Conservation (phyloP, 2,329 filamentous ascomycete species). For the Penicillium paneum region DNA sequence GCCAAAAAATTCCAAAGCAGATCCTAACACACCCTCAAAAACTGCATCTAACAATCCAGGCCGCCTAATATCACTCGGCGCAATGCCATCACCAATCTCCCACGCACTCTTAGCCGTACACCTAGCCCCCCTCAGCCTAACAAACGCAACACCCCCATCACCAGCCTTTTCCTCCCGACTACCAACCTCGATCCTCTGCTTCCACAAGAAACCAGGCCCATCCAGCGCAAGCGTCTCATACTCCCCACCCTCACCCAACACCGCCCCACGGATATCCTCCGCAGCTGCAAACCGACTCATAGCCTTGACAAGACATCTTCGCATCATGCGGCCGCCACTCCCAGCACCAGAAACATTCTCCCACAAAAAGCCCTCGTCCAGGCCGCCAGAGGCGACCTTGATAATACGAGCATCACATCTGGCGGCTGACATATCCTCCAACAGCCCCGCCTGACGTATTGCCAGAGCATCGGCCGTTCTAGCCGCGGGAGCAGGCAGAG, state of each 20-base stretch:
- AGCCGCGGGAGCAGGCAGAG: conserved; percentile 55
- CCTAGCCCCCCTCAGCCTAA: conserved; percentile 59
- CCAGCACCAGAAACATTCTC: conserved; percentile 60
- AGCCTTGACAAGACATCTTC: conserved; percentile 49
- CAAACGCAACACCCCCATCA: conserved; percentile 73
- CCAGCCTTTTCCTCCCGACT: conserved; percentile 58
- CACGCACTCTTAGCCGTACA: conserved; percentile 46
- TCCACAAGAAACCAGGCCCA: conserved; percentile 72
- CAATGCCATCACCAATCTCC: conserved; percentile 24
- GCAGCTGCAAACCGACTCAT: conserved; percentile 56
- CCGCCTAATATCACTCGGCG: conserved; percentile 38
- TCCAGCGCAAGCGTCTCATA: conserved; percentile 89
- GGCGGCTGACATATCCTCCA: conserved; percentile 75
- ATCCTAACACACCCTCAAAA: conserved; percentile 50
- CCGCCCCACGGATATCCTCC: conserved; percentile 62
- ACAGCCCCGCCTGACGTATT: conserved; percentile 47
- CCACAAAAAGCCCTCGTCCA: conserved; percentile 80
- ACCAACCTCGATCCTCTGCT: conserved; percentile 62
- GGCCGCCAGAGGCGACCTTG: conserved; percentile 87
- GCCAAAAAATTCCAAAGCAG: conserved; percentile 6
- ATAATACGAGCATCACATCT: conserved; percentile 86
- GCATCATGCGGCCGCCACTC: conserved; percentile 42
- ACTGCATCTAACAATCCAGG: conserved; percentile 65
- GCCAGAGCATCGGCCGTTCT: conserved; percentile 14
- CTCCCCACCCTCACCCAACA: conserved; percentile 90